Conservation (phyloP, 371 early-diverging fungal genomes). For the Rhizopus delemar region DNA sequence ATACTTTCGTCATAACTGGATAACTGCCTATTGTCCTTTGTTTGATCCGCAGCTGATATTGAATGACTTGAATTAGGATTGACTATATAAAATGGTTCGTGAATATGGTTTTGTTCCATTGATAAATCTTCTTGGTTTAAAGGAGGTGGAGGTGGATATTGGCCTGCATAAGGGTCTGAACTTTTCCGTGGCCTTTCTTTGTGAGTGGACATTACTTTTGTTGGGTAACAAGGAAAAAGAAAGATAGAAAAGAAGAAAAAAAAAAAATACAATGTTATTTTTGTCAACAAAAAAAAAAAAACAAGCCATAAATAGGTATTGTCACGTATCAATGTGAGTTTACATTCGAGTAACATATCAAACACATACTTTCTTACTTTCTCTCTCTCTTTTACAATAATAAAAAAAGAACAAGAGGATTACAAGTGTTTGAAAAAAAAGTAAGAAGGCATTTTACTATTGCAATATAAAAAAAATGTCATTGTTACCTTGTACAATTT, state of each 20-base stretch:
- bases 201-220: background rate
- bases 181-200: background rate
- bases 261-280: constrained; percentile 9
- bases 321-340: constrained; percentile 5
- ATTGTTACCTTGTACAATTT: constrained; percentile 20
- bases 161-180: constrained; percentile 41
- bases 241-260: constrained; percentile 10
- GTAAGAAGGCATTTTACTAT: background rate
- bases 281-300: constrained; percentile 3
- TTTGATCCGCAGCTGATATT: background rate
- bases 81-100: constrained; percentile 18
- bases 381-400: too few species aligned
- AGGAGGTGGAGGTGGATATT: constrained; percentile 36
- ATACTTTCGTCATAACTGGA: background rate
- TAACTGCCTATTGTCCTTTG: background rate
- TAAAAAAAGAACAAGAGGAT: too few species aligned
- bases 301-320: constrained; percentile 13
- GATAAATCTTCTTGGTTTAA: constrained; percentile 9
- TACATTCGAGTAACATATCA: background rate
- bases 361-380: too few species aligned
- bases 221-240: background rate
- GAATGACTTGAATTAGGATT: constrained; percentile 8
- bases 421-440: too few species aligned
- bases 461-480: too few species aligned
- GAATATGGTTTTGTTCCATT: background rate